A percentile compares a stretch with the other conserved stretches of the same genome.
Evolutionary conservation across 2,329 filamentous ascomycete species (phyloP).

Genomic region (Fusarium pininemorale): DNA sequence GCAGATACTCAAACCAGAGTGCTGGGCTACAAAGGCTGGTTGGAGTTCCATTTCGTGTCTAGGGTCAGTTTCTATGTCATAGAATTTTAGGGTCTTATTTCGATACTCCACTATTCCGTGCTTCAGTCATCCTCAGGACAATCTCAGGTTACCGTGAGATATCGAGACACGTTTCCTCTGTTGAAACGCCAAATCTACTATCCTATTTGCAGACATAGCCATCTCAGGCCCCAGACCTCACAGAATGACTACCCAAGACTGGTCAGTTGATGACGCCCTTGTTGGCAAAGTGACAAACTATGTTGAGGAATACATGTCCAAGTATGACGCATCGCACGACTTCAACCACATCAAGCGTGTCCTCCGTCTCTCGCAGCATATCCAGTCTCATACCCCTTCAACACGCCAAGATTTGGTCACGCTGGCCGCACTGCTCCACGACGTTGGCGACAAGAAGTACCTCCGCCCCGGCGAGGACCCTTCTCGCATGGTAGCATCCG

Average conservation of each 20-base stretch:
- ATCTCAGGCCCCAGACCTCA: background rate
- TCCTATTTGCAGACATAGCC: background rate
- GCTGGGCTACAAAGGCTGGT: background rate
- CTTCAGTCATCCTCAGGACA: background rate
- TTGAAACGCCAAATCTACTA: background rate
- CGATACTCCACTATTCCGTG: background rate
- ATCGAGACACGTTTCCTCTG: background rate
- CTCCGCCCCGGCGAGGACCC: conserved; percentile 64
- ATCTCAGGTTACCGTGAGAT: background rate
- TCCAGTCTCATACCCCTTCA: conserved; percentile 62
- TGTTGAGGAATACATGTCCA: conserved; percentile 76
- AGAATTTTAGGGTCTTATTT: conserved; percentile 10
- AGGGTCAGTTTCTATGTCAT: conserved; percentile 4
- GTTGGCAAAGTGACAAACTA: conserved; percentile 69
- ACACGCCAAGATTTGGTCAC: conserved; percentile 62
- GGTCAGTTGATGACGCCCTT: conserved; percentile 50
- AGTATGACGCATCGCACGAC: conserved; percentile 88
- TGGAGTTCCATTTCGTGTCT: conserved; percentile 12
- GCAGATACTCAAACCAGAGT: background rate
- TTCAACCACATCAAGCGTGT: conserved; percentile 86
- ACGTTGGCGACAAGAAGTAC: conserved; percentile 90
- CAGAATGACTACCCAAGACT: conserved; percentile 38
- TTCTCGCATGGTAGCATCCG: conserved; percentile 62
- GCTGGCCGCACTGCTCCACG: conserved; percentile 82
- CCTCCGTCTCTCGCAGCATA: conserved; percentile 73